phyloP scores from a whole-genome alignment of 2,329 filamentous ascomycete species.

The Stachybotrys elegans region DNA sequence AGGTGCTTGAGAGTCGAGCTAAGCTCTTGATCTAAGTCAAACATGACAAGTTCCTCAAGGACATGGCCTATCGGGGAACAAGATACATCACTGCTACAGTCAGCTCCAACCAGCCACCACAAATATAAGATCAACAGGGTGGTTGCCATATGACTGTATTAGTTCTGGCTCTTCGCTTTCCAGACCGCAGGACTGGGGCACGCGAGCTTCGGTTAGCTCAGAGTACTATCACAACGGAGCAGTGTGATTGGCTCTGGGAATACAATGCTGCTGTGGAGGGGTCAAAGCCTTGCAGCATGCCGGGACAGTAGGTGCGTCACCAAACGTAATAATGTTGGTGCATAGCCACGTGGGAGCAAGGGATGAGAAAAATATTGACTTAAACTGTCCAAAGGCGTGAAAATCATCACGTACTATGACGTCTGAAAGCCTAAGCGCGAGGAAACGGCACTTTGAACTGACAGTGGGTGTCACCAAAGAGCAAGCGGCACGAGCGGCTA shows the following conservation, averaged over 20 bases:
- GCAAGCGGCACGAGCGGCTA: too few relatives aligned
- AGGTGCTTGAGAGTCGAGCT: too few relatives aligned
- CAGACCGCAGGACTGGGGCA: too few relatives aligned
- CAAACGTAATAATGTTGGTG: background rate
- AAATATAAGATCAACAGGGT: too few relatives aligned
- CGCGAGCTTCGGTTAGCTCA: background rate
- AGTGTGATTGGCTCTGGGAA: background rate
- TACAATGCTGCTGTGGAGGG: background rate
- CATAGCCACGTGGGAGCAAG: background rate
- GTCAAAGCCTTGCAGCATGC: background rate
- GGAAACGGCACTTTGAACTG: background rate
- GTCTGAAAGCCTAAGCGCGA: background rate
- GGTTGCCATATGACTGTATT: too few relatives aligned
- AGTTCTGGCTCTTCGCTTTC: too few relatives aligned
- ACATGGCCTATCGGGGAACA: too few relatives aligned
- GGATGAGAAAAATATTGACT: background rate
- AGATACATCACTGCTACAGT: too few relatives aligned
- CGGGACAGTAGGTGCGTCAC: background rate
- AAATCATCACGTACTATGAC: background rate
- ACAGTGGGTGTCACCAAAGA: background rate
- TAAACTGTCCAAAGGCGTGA: background rate
- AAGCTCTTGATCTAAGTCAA: too few relatives aligned
- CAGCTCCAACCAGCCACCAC: too few relatives aligned
- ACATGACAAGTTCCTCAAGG: too few relatives aligned
- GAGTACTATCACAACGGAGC: background rate